Evolutionary conservation across 192 early-diverging fungal species (phyloP).

Genomic region (Glomus cerebriforme): DNA sequence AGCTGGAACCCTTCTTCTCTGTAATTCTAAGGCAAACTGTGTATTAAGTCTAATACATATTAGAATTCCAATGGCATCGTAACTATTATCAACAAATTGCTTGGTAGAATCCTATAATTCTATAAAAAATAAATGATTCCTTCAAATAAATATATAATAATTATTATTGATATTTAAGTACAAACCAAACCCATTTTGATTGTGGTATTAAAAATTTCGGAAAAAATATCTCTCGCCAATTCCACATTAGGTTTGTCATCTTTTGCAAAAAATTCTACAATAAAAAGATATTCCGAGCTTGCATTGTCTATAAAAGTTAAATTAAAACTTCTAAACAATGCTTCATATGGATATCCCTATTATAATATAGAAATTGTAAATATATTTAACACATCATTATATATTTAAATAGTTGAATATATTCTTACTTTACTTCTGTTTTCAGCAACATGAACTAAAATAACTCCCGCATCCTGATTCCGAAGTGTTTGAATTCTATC

Average conservation of each 20-base stretch:
- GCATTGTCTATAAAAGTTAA: slow-evolving; percentile 94
- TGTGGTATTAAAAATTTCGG: slow-evolving; percentile 88
- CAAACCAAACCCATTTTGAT: slow-evolving; percentile 68
- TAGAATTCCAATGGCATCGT: slow-evolving; percentile 88
- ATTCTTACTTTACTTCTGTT: slow-evolving; percentile 63
- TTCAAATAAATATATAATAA: slow-evolving; percentile 6
- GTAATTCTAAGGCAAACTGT: slow-evolving; percentile 78
- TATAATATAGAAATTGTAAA: neutral
- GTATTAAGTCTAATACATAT: slow-evolving; percentile 89
- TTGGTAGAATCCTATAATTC: slow-evolving; percentile 60
- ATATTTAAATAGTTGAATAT: neutral
- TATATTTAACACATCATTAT: no score
- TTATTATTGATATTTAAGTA: neutral
- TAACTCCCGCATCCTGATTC: slow-evolving; percentile 79
- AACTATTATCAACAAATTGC: slow-evolving; percentile 71
- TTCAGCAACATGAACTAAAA: slow-evolving; percentile 81
- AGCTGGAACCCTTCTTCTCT: slow-evolving; percentile 75
- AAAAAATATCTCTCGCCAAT: slow-evolving; percentile 69
- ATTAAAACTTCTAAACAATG: slow-evolving; percentile 88
- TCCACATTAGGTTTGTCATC: slow-evolving; percentile 65
- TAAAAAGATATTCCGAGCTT: slow-evolving; percentile 92
- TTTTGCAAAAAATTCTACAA: slow-evolving; percentile 85
- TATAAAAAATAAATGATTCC: slow-evolving; percentile 31
- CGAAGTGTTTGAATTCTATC: slow-evolving; percentile 78
- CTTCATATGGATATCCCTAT: slow-evolving; percentile 85